Base-by-base conservation (phyloP, 305 asterid genomes). In the Lippia alba region DNA sequence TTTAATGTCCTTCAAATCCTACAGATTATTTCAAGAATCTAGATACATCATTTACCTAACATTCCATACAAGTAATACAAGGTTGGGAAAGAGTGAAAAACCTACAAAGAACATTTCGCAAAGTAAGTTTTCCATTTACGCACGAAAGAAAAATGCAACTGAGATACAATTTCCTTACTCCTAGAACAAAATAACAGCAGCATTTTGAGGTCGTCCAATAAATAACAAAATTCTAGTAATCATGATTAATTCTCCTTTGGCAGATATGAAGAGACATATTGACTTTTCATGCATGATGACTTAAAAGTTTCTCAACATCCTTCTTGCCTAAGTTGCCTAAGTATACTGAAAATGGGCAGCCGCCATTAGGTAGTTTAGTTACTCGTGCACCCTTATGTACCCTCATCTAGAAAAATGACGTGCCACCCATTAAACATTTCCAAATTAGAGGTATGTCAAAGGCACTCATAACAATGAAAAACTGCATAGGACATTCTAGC, bases 381-480 rank as follows among this genome's bases (percentile, higher is more conserved):
- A 71, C 41, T 58, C 59, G 32, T 24, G 17, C 61, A 40, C 74
- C 57, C 30, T 48, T 49, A 4, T 57, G 68, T 32, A 61, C 32
- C 71, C 59, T 57, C 61, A 66, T 32, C 57, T 49, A 16, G 65
- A 24, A 44, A 44, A 63, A 63, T 71, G 66, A 56, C n/a, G 50
- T 18, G 72, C 41, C 65, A 63, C 49, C 56, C 78, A 65, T 45
- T 66, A 56, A 56, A 53, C 17, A n/a, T 61, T 48, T 60, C 12
- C 57, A 61, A 50, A 57, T 56, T 39, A 15, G 14, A 45, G 55
- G 41, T 49, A 70, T 24, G 17, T 1, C 1, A 20, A 33, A 53
- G 56, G 56, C 45, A 70, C 12, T 70, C 55, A 45, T 11, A 72
- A 56, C 65, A 69, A 63, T 69, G 14, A 48, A 41, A 49, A 12